Conservation (phyloP, 139 green algal species). For the Marvania coccoides region DNA sequence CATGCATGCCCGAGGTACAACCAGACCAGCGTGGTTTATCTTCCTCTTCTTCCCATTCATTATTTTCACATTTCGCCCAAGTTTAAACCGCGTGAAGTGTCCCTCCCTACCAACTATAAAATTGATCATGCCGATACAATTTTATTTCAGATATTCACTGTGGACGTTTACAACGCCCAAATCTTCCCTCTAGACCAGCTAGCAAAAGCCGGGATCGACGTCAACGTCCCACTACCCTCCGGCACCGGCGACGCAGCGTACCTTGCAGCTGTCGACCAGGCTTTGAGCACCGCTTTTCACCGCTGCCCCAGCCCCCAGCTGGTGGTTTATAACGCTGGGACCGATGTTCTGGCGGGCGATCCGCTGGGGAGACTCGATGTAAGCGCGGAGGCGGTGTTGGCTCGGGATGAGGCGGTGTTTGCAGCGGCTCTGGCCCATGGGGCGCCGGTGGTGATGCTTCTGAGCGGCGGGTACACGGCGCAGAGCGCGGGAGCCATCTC, state of each 20-base stretch:
- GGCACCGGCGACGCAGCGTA: slow-evolving; percentile 28
- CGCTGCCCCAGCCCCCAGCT: slow-evolving; percentile 41
- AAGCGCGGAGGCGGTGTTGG: slow-evolving; percentile 26
- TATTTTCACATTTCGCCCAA: no score
- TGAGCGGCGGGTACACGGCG: slow-evolving; percentile 59
- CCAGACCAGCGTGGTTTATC: no score
- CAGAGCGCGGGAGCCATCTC: slow-evolving; percentile 4
- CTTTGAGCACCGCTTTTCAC: slow-evolving; percentile 13
- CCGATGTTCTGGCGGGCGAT: slow-evolving; percentile 68
- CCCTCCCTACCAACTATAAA: no score
- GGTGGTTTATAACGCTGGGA: slow-evolving; percentile 73
- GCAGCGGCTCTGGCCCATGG: slow-evolving; percentile 15
- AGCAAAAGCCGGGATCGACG: slow-evolving; percentile 35
- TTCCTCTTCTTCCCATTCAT: no score
- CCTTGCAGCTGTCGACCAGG: slow-evolving; percentile 17
- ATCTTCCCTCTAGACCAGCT: slow-evolving; percentile 28
- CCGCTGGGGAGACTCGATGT: slow-evolving; percentile 62
- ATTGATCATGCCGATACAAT: no score
- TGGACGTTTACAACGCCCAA: slow-evolving; percentile 53
- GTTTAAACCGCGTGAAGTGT: no score
- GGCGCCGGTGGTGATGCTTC: slow-evolving; percentile 58
- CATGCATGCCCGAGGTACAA: no score
- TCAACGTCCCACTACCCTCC: slow-evolving; percentile 10
- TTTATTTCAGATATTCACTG: slow-evolving; percentile 51
- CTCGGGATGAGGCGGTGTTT: slow-evolving; percentile 59